These are phyloP conservation scores for Penicillium sp. DNA, from an alignment of 2,329 filamentous ascomycete species.

Conservation along the genomic window DNA sequence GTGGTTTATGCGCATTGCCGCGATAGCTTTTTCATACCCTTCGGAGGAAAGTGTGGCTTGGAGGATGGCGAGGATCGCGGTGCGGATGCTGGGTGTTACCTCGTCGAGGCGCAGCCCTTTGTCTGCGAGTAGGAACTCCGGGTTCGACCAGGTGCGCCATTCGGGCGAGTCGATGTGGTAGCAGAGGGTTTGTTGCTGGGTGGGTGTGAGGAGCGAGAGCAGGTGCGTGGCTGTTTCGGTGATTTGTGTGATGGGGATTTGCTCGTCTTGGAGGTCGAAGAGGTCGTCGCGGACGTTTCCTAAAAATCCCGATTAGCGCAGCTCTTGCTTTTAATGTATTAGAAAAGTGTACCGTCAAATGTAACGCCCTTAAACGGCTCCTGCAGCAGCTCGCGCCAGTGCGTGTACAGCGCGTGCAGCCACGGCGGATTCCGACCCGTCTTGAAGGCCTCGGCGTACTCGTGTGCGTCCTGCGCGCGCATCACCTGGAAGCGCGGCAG, in stretches of 20 bases:
- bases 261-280: slow-evolving; percentile 67
- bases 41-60: slow-evolving; percentile 66
- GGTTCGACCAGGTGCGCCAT: slow-evolving; percentile 75
- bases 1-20: slow-evolving; percentile 75
- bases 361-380: slow-evolving; percentile 76
- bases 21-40: slow-evolving; percentile 72
- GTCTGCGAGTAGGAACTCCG: slow-evolving; percentile 71
- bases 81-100: slow-evolving; percentile 50
- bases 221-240: slow-evolving; percentile 56
- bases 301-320: slow-evolving; percentile 29
- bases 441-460: slow-evolving; percentile 67
- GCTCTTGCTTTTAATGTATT: neutral
- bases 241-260: slow-evolving; percentile 63
- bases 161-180: slow-evolving; percentile 72
- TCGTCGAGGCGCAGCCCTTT: slow-evolving; percentile 75
- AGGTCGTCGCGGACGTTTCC: slow-evolving; percentile 59
- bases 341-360: slow-evolving; percentile 59
- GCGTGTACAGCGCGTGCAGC: slow-evolving; percentile 65
- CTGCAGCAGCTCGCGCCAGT: slow-evolving; percentile 61
- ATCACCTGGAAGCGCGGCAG: slow-evolving; percentile 67
- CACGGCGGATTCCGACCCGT: slow-evolving; percentile 66
- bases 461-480: slow-evolving; percentile 65
- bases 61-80: slow-evolving; percentile 62
- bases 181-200: slow-evolving; percentile 55
- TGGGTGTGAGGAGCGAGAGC: slow-evolving; percentile 52